Conservation (phyloP, 1,284 basidiomycete species). For the Ganoderma resinaceum region DNA sequence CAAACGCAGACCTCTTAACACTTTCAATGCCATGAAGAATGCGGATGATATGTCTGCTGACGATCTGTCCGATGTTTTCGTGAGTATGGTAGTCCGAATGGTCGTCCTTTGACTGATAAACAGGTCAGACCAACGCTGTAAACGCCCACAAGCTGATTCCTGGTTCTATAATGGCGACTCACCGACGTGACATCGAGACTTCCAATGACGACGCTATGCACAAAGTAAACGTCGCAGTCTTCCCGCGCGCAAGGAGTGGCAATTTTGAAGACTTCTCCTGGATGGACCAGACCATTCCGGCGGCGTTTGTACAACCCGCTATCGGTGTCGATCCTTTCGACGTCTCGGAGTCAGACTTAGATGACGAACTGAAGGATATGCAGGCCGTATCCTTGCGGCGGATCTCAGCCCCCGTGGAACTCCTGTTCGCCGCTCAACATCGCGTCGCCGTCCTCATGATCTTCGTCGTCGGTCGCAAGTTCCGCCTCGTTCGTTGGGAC, state of each 20-base stretch:
- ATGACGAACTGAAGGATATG: too few relatives aligned
- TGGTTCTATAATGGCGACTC: neutral
- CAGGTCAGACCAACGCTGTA: neutral
- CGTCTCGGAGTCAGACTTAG: too few relatives aligned
- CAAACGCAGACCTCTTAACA: neutral
- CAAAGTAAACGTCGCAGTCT: neutral
- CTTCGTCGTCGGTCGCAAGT: conserved; percentile 11
- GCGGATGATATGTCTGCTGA: neutral
- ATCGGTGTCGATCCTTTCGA: conserved; percentile 2
- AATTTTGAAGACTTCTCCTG: too few relatives aligned
- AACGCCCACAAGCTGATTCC: neutral
- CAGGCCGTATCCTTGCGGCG: neutral
- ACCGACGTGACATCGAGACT: neutral
- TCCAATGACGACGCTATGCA: neutral
- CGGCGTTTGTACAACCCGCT: neutral
- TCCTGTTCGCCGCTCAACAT: conserved; percentile 14
- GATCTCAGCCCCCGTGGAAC: neutral
- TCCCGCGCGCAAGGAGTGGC: too few relatives aligned
- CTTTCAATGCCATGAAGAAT: neutral
- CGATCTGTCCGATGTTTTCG: neutral
- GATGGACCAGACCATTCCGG: neutral
- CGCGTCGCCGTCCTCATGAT: conserved; percentile 11
- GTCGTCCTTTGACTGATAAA: neutral
- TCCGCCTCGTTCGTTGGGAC: conserved; percentile 20
- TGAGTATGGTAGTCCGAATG: neutral